These are phyloP conservation scores for Phytophthora boehmeriae DNA, from an alignment of 352 stramenopile species.

Conservation along the genomic window DNA sequence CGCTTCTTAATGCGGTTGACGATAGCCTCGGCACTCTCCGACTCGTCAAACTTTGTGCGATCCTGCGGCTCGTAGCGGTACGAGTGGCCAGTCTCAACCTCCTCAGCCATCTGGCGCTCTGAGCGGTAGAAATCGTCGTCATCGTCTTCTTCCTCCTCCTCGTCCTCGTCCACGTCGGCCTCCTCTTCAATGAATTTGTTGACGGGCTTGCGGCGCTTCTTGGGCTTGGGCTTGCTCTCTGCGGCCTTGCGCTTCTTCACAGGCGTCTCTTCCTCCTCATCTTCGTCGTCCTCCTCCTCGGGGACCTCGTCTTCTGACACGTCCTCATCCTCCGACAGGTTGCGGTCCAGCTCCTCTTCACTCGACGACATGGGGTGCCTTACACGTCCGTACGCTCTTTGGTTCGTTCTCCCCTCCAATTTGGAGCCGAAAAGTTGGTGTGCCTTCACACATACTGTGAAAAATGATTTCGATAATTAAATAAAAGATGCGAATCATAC, in stretches of 20 bases:
- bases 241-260: constrained; percentile 81
- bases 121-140: constrained; percentile 81
- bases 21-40: constrained; percentile 83
- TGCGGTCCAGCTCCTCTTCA: constrained; percentile 85
- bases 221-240: constrained; percentile 75
- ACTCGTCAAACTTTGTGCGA: constrained; percentile 75
- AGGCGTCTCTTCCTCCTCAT: constrained; percentile 57
- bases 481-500: not conserved
- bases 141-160: constrained; percentile 88
- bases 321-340: constrained; percentile 83
- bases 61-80: constrained; percentile 85
- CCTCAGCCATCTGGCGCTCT: constrained; percentile 79
- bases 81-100: constrained; percentile 62
- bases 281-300: constrained; percentile 71
- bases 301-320: constrained; percentile 79
- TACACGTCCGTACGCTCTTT: constrained; percentile 14
- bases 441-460: not conserved
- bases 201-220: constrained; percentile 83
- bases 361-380: constrained; percentile 78
- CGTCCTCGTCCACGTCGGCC: constrained; percentile 87
- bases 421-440: not conserved
- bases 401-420: constrained; percentile 24
- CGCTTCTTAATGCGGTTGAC: constrained; percentile 90
- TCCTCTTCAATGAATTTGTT: constrained; percentile 93
- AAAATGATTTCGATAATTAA: not conserved